Base-by-base conservation (phyloP, 2,329 filamentous ascomycete species). In the Aureobasidium sp. region DNA sequence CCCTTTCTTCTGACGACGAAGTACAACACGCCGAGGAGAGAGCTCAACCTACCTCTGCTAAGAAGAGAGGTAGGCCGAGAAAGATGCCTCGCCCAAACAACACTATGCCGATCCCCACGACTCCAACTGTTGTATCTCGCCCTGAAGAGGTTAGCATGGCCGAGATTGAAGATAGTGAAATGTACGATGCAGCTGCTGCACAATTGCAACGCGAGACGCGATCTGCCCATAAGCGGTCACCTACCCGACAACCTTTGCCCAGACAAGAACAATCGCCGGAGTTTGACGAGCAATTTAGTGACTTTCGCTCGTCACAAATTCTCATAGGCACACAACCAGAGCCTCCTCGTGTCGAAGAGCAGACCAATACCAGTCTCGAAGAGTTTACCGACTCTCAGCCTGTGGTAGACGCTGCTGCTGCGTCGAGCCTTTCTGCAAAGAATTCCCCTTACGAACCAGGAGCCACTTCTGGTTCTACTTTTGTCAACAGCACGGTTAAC, bases 401-500 rank as follows among this genome's bases (percentile, higher is more conserved):
- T 10, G 13, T 63, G 10, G 56, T 66, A 5, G 63, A 66, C 24
- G 64, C 55, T 7, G 64, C 63, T 8, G 64, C 60, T 17, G 64
- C 63, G 5, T 63, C 63, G 15, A 62, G 62, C 39, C 48, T 66
- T 1, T 59, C 63, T 2, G 63, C 64, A 41, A 64, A 62, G 43
- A 61, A 66, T 34, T 66, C 64, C 13, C 43, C 52, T n/a, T 66
- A 63, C 34, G 50, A 66, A 32, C 44, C 63, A 13, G 60, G n/a
- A 29, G 48, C 63, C 17, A 63, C 61, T 20, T 61, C 63, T 5
- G 46, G 24, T 15, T 64, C 63, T 7, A 50, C 36, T 8, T 41
- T 50, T 10, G 26, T 17, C 20, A 41, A 51, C 36, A 43, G 41
- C 39, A 48, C 15, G 2, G 29, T 57, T 26, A 60, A 50, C 32